Conservation (phyloP, 305 asterid species). For the Fraxinus xanthoxyloides region DNA sequence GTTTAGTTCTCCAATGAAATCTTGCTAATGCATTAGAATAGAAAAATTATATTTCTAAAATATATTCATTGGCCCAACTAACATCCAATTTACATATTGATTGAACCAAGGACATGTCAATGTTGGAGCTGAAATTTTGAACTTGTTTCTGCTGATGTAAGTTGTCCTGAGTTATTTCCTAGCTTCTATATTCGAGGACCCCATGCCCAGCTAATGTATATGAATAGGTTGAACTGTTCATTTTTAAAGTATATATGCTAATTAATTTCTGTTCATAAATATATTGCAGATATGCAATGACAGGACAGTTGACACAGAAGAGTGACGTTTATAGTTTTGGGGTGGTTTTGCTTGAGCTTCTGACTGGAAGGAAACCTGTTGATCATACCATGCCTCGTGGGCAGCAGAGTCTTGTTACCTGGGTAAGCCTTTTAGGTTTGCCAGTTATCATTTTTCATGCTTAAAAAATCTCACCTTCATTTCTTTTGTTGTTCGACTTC, state of each 20-base stretch:
- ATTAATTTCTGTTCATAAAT: neutral
- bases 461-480: neutral
- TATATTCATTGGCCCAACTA: neutral
- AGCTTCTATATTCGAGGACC: neutral
- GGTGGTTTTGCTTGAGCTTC: constrained; percentile 51
- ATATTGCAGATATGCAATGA: constrained; percentile 48
- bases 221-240: neutral
- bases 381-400: constrained; percentile 59
- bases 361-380: constrained; percentile 57
- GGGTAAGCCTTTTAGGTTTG: constrained; percentile 33
- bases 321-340: constrained; percentile 61
- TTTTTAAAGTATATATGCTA: neutral
- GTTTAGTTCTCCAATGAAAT: neutral
- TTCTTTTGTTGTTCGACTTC: neutral
- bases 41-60: neutral
- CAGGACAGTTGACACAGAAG: constrained; percentile 52
- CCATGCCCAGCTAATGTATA: neutral
- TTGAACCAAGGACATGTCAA: neutral
- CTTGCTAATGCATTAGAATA: neutral
- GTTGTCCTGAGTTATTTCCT: neutral
- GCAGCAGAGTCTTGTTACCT: constrained; percentile 57
- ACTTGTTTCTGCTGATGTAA: neutral
- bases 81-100: neutral
- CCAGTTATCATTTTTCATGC: neutral
- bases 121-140: neutral